These are phyloP conservation scores for Exophiala bonariae DNA, from an alignment of 2,329 filamentous ascomycete genomes.

Conservation along the genomic window DNA sequence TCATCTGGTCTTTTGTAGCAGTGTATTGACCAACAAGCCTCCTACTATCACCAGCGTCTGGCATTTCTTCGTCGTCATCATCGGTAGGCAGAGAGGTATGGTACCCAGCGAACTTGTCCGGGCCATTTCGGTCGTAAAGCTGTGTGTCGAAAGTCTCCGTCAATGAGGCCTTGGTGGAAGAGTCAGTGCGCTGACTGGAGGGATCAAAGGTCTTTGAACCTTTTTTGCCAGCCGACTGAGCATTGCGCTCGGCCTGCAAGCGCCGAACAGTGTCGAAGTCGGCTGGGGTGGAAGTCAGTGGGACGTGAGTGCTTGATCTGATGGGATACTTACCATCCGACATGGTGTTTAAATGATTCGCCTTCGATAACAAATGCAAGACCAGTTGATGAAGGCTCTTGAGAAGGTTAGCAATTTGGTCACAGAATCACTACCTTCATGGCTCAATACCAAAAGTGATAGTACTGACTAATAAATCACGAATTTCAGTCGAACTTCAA, in stretches of 20 bases:
- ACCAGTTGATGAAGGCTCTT: background rate
- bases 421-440: too few relatives aligned
- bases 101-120: slow-evolving; percentile 85
- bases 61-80: slow-evolving; percentile 77
- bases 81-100: slow-evolving; percentile 81
- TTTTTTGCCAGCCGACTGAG: slow-evolving; percentile 73
- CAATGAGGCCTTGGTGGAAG: slow-evolving; percentile 85
- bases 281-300: slow-evolving; percentile 88
- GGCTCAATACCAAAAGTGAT: too few relatives aligned
- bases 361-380: background rate
- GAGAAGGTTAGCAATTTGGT: background rate
- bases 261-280: slow-evolving; percentile 86
- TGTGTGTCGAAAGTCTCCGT: slow-evolving; percentile 83
- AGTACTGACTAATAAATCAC: too few relatives aligned
- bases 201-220: slow-evolving; percentile 77
- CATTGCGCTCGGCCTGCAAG: slow-evolving; percentile 91
- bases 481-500: too few relatives aligned
- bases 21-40: slow-evolving; percentile 94
- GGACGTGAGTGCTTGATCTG: too few relatives aligned
- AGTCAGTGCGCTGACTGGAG: slow-evolving; percentile 77
- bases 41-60: slow-evolving; percentile 67
- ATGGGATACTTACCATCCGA: slow-evolving; percentile 19
- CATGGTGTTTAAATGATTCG: slow-evolving; percentile 14
- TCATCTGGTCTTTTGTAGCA: slow-evolving; percentile 84
- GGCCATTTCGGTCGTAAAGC: slow-evolving; percentile 72